Base-by-base conservation (phyloP, 345 rosid genomes). In the Citrus mangshanensis region DNA sequence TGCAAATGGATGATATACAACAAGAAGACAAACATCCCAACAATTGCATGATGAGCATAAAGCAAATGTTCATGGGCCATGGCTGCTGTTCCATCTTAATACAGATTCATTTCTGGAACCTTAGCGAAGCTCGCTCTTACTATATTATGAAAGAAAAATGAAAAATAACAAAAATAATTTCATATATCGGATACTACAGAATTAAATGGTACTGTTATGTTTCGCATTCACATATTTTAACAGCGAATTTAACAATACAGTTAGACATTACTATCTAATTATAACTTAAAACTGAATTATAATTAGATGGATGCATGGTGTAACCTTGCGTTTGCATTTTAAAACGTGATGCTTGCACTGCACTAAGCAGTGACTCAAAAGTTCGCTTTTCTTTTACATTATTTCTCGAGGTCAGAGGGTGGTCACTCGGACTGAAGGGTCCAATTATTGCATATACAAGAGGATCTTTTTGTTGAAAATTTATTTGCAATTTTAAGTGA, bases 41-140 rank as follows among this genome's bases (percentile, higher is more conserved):
- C 34, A 35, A 49, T 65, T 74, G 79, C 80, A 79, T 78, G 79
- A 55, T 24, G 55, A 61, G n/a, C 66, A 46, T 35, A 37, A 32
- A 79, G 35, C 75, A 34, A 14, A 60, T 64, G 65, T 37, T 73
- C 60, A 32, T 77, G 83, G 66, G 38, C 68, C 60, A 32, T 73
- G 83, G 66, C 49, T 54, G 76, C 34, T 61, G 68, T 28, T 46
- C 77, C 62, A 22, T 37, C n/a, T 21, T 25, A 67, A 34, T 67
- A 6, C 37, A 25, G 30, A 14, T 28, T 32, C 58, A 54, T 54
- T 12, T 19, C 58, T 51, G 18, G 1, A 14, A 51, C 56, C 56
- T 42, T 51, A 51, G 21, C 56, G 16, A 51, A 6, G 21, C 56
- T 51, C 56, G 21, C 56, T 51, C 21, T 16, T 16, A 18, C 56